A percentile compares a stretch with the other conserved stretches of the same genome.
These are phyloP conservation scores for Penicillium egyptiacum DNA, from an alignment of 495 filamentous ascomycete genomes.

Conservation along the genomic window DNA sequence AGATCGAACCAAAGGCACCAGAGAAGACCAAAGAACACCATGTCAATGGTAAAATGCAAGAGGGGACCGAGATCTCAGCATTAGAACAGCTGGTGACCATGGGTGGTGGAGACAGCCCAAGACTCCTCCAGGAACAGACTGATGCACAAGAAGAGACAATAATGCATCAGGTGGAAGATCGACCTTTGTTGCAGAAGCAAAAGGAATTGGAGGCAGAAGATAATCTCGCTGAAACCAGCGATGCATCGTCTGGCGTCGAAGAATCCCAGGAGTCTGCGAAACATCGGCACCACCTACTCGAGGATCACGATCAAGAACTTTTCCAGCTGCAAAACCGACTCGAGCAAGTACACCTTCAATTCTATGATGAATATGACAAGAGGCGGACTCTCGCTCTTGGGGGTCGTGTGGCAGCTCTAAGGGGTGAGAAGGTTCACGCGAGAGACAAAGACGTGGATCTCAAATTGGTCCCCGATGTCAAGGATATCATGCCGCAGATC, in stretches of 20 bases:
- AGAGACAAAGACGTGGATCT: slow-evolving; percentile 60
- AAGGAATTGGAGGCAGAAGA: slow-evolving; percentile 84
- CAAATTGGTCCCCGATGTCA: slow-evolving; percentile 78
- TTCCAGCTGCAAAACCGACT: slow-evolving; percentile 70
- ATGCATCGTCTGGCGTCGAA: slow-evolving; percentile 40
- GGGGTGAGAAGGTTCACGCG: slow-evolving; percentile 50
- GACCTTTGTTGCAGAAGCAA: slow-evolving; percentile 84
- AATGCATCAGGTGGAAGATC: slow-evolving; percentile 82
- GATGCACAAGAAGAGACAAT: slow-evolving; percentile 82
- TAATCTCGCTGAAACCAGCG: slow-evolving; percentile 54
- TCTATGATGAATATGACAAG: slow-evolving; percentile 78
- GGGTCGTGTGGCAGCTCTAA: slow-evolving; percentile 59
- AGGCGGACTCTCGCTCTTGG: slow-evolving; percentile 50
- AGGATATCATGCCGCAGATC: slow-evolving; percentile 72
- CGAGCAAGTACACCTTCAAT: slow-evolving; percentile 68
- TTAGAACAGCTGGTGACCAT: slow-evolving; percentile 75
- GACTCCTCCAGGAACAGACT: slow-evolving; percentile 69
- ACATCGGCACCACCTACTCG: slow-evolving; percentile 74
- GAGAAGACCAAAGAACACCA: slow-evolving; percentile 35
- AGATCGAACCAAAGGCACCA: slow-evolving; percentile 19
- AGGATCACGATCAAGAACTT: slow-evolving; percentile 83
- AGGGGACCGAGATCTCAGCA: slow-evolving; percentile 49
- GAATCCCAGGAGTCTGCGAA: slow-evolving; percentile 45
- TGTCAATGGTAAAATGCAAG: slow-evolving; percentile 38
- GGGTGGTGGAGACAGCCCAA: slow-evolving; percentile 69